A percentile compares a stretch with the other conserved stretches of the same genome.
phyloP scores from a whole-genome alignment of 257 asterid species.

The Nicotiana benthamiana region DNA sequence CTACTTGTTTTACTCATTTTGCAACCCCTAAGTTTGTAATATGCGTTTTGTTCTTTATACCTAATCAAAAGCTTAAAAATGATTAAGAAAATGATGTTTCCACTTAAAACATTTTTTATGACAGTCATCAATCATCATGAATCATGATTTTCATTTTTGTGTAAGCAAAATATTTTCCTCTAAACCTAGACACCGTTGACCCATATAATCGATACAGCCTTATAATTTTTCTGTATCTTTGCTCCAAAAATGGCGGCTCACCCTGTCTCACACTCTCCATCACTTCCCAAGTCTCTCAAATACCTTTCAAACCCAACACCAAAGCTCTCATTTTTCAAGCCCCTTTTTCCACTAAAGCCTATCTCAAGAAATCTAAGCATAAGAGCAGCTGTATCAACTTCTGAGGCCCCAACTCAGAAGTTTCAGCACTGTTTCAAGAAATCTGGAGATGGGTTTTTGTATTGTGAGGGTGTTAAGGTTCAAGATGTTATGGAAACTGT shows the following conservation, averaged over 20 bases:
- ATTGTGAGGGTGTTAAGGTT: constrained; percentile 66
- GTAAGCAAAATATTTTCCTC: background rate
- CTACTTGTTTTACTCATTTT: too few relatives aligned
- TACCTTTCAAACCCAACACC: constrained; percentile 7
- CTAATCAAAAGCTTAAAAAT: too few relatives aligned
- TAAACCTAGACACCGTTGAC: background rate
- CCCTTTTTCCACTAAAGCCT: constrained; percentile 35
- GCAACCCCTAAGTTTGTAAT: too few relatives aligned
- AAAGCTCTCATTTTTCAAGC: constrained; percentile 13
- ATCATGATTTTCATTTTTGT: too few relatives aligned
- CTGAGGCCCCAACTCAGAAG: constrained; percentile 52
- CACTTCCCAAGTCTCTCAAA: constrained; percentile 20
- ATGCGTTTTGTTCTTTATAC: too few relatives aligned
- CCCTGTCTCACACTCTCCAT: constrained; percentile 38
- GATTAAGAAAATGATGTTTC: too few relatives aligned
- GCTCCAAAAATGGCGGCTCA: constrained; percentile 66
- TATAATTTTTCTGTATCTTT: background rate
- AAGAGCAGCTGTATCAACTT: constrained; percentile 48
- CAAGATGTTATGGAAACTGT: constrained; percentile 58
- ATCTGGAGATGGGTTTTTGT: constrained; percentile 66
- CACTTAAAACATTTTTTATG: background rate
- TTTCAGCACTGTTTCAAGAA: constrained; percentile 72
- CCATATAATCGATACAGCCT: background rate
- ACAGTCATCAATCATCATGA: background rate
- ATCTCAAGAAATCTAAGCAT: constrained; percentile 24